These are phyloP conservation scores for Pyropia yezoensis DNA, from an alignment of 23 red algal genomes.

Conservation along the genomic window DNA sequence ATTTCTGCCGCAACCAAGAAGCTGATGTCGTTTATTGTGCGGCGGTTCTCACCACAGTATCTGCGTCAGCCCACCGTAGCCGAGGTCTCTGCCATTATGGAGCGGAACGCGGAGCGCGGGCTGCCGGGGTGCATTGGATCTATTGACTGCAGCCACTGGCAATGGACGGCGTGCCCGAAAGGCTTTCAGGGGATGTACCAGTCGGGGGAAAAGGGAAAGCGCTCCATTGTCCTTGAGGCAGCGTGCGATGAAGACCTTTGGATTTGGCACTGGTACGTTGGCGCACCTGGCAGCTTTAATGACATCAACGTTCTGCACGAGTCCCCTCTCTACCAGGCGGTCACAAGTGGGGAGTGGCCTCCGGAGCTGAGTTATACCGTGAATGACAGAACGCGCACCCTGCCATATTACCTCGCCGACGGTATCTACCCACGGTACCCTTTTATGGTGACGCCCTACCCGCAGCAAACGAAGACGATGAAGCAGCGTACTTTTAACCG, in stretches of 20 bases:
- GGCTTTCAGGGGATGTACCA: constrained; percentile 8
- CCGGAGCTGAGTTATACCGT: neutral
- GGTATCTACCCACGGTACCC: constrained; percentile 6
- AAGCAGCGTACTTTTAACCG: neutral
- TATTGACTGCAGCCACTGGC: constrained; percentile 8
- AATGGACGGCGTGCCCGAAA: constrained; percentile 13
- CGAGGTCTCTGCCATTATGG: neutral
- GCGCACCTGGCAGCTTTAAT: constrained; percentile 7
- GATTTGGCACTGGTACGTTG: constrained; percentile 11
- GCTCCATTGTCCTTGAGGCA: constrained; percentile 13
- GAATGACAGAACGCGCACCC: constrained; percentile 1
- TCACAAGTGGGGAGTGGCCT: neutral
- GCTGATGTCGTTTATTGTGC: constrained; percentile 7
- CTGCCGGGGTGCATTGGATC: constrained; percentile 9
- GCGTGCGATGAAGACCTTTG: constrained; percentile 11
- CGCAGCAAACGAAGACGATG: too few relatives aligned
- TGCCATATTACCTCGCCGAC: constrained; percentile 18
- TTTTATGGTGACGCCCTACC: too few relatives aligned
- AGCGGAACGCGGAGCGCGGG: constrained; percentile 1
- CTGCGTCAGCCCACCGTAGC: constrained; percentile 7
- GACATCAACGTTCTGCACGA: constrained; percentile 22
- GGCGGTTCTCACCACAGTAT: constrained; percentile 1
- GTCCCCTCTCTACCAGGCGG: neutral
- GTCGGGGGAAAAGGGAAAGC: constrained; percentile 4
- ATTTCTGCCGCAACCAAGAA: neutral